Conservation (phyloP, 805 yeast genomes). For the Sugiyamaella chiloensis region DNA sequence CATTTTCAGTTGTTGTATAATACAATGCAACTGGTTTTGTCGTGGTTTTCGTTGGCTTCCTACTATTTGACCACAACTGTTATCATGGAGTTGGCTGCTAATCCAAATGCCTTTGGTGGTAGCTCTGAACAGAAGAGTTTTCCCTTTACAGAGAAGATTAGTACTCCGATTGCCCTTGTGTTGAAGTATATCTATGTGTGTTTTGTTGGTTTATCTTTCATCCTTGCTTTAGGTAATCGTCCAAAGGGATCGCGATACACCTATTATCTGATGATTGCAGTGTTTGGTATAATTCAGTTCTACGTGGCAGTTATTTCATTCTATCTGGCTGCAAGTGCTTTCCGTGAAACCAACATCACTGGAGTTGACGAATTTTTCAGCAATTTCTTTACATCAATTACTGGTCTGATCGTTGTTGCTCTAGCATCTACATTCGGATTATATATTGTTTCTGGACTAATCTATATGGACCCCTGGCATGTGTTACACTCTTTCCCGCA, state of each 20-base stretch:
- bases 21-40: conserved; percentile 49
- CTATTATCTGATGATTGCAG: conserved; percentile 50
- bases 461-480: conserved; percentile 67
- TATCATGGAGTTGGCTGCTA: conserved; percentile 47
- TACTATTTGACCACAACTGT: conserved; percentile 62
- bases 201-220: conserved; percentile 55
- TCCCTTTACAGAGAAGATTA: conserved; percentile 34
- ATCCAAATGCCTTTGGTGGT: conserved; percentile 42
- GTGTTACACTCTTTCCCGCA: conserved; percentile 51
- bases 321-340: conserved; percentile 55
- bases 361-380: conserved; percentile 31
- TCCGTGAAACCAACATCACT: conserved; percentile 33
- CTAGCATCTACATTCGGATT: conserved; percentile 59
- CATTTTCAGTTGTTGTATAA: conserved; percentile 58
- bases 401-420: conserved; percentile 58
- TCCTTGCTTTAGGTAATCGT: conserved; percentile 60
- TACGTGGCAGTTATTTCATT: conserved; percentile 59
- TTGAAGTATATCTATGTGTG: conserved; percentile 56
- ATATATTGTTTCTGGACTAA: conserved; percentile 54
- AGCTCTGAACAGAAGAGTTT: conserved; percentile 40
- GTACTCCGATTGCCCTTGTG: conserved; percentile 46
- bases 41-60: conserved; percentile 65
- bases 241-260: conserved; percentile 59
- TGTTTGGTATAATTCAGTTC: conserved; percentile 59
- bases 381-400: conserved; percentile 40